A percentile compares a stretch with the other conserved stretches of the same genome.
These are phyloP conservation scores for Chrysochromulina tobinii DNA, from an alignment of 78 protist genomes.

Conservation along the genomic window DNA sequence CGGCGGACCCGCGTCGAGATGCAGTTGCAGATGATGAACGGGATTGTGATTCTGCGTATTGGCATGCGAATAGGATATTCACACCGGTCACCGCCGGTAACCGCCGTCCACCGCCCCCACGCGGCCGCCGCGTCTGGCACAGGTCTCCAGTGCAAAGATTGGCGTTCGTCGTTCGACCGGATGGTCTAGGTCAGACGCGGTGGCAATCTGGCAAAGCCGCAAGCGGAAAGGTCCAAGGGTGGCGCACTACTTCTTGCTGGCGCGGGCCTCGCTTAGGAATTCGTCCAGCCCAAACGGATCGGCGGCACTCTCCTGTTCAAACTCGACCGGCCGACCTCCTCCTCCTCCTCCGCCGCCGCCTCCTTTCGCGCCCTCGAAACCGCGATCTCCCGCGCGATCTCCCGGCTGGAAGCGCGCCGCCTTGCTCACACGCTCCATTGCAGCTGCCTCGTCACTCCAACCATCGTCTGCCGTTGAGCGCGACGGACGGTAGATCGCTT, in stretches of 20 bases:
- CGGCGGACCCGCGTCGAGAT: no score
- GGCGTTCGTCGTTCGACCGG: no score
- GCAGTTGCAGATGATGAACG: no score
- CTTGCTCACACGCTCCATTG: background rate
- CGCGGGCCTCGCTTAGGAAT: background rate
- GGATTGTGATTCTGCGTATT: no score
- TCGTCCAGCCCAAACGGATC: conserved; percentile 38
- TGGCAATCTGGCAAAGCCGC: no score
- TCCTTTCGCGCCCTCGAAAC: background rate
- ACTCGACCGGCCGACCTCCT: conserved; percentile 20
- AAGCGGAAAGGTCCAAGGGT: background rate
- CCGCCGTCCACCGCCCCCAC: no score
- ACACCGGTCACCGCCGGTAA: no score
- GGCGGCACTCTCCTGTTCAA: background rate
- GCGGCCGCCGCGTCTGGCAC: no score
- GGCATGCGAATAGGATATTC: no score
- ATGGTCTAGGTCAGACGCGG: no score
- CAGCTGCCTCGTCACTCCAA: conserved; percentile 15
- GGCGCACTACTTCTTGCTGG: background rate
- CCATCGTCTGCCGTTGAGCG: background rate
- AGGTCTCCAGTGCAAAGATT: no score
- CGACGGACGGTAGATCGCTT: background rate
- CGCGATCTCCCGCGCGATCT: background rate
- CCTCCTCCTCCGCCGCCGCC: background rate
- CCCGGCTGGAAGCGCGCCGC: background rate